Conservation (phyloP, 192 early-diverging fungal species). For the Linnemannia elongata region DNA sequence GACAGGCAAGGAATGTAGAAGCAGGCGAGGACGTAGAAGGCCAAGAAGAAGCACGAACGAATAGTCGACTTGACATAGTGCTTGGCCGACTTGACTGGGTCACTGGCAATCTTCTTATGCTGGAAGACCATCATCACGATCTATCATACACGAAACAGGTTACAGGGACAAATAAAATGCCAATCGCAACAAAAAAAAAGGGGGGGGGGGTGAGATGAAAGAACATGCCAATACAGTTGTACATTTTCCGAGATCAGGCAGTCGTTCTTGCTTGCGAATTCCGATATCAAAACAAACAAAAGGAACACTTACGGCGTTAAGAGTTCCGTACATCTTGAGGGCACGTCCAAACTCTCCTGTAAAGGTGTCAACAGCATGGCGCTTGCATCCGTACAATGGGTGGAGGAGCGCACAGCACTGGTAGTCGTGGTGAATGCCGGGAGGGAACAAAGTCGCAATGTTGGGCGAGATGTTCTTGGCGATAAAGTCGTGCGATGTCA, state of each 20-base stretch:
- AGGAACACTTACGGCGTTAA: constrained; percentile 67
- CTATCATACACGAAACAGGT: constrained; percentile 27
- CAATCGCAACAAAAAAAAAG: background rate
- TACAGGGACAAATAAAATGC: background rate
- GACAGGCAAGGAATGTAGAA: constrained; percentile 67
- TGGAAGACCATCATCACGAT: constrained; percentile 62
- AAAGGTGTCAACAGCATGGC: constrained; percentile 57
- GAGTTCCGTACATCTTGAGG: constrained; percentile 72
- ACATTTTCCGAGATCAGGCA: background rate
- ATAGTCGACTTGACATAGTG: constrained; percentile 66
- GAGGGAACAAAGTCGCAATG: constrained; percentile 60
- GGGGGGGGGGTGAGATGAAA: background rate
- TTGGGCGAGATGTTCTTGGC: constrained; percentile 66
- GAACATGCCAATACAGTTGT: background rate
- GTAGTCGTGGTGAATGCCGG: constrained; percentile 63
- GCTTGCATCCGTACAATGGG: constrained; percentile 67
- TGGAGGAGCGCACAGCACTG: constrained; percentile 74
- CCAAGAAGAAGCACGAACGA: constrained; percentile 72
- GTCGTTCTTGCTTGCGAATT: background rate
- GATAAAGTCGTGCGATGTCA: constrained; percentile 67
- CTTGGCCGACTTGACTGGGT: constrained; percentile 49
- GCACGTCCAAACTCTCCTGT: constrained; percentile 66
- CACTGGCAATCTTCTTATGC: constrained; percentile 35
- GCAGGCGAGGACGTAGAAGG: constrained; percentile 63
- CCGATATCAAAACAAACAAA: background rate